These are phyloP conservation scores for Fereydounia khargensis DNA, from an alignment of 1,284 basidiomycete genomes.

Conservation along the genomic window DNA sequence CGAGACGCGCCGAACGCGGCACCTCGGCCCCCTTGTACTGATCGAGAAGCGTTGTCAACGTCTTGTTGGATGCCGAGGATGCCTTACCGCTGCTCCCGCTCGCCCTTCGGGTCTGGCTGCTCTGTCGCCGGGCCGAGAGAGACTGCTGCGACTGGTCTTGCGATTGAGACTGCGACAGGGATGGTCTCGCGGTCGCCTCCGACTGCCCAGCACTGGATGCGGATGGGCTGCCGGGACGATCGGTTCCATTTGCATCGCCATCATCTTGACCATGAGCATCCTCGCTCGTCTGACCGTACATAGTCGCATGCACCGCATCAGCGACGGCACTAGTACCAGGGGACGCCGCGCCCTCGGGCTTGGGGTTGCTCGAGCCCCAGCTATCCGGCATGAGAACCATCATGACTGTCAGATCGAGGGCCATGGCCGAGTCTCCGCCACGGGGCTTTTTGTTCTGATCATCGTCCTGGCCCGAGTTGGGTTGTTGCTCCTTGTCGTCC, in stretches of 20 bases:
- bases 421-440: slow-evolving; percentile 39
- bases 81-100: slow-evolving; percentile 13
- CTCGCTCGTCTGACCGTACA: slow-evolving; percentile 11
- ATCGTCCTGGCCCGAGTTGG: background rate
- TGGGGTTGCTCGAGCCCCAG: slow-evolving; percentile 9
- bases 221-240: slow-evolving; percentile 20
- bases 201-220: slow-evolving; percentile 25
- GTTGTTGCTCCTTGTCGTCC: background rate
- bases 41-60: slow-evolving; percentile 47
- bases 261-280: slow-evolving; percentile 4
- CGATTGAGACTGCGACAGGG: slow-evolving; percentile 1
- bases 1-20: slow-evolving; percentile 45
- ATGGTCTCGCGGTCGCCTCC: slow-evolving; percentile 23
- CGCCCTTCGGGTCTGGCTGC: too few species aligned
- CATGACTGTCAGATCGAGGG: slow-evolving; percentile 45
- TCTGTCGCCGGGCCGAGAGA: too few species aligned
- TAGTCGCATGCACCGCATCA: slow-evolving; percentile 27
- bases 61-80: slow-evolving; percentile 33
- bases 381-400: slow-evolving; percentile 34
- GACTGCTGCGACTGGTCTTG: background rate
- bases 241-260: slow-evolving; percentile 1
- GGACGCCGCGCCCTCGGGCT: background rate
- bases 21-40: slow-evolving; percentile 44
- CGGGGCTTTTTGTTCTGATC: background rate
- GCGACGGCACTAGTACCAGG: slow-evolving; percentile 35